Evolutionary conservation across 257 asterid genomes (phyloP), one percentile per base, ranked within the genome.

Genomic region (Echites panduratus): DNA sequence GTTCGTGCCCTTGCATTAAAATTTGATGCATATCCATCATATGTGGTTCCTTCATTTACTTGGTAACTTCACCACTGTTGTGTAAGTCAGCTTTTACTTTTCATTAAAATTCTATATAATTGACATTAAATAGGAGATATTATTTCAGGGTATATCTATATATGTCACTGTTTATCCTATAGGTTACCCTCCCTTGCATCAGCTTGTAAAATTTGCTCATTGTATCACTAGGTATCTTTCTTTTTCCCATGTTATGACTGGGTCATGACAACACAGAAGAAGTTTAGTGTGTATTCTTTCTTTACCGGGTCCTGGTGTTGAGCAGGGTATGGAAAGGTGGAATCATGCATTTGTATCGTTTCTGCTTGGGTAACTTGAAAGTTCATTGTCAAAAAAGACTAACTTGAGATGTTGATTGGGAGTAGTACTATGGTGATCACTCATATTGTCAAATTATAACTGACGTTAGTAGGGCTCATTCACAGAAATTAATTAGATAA

Each of bases 21-120:
- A 76, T 80, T 82, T 22, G 85, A 84, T 72, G 98, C 98, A 44
- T 80, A 76, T 82, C 99, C 99, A 17, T 80, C 92, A 3, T 90
- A 85, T 54, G 89, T 89, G 76, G 83, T 94, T 59, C 96, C 97
- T 54, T 87, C 98, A 0, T 94, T 91, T 83, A 84, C 89, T 40
- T 94, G 99, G 98, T 89, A 79, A 83, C 75, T 72, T 63, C 44
- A 73, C 8, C 73, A 19, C 2, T 47, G 74, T 70, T 58, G 41
- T 50, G 71, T 27, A 17, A 10, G 24, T 47, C 11, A 7, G 38
- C 26, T 49, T 22, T n/a, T 49, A 22, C 13, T 0, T 71, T 41
- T 26, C 7, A 32, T 27, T 62, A 9, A 27, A 16, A 35, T 65
- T 47, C 41, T 52, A 68, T 1, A 68, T 68, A 22, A 44, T 65